Percentiles rank a stretch among this genome's conserved stretches.
Evolutionary conservation across 2,329 filamentous ascomycete species (phyloP).

Genomic region (Ambrosiella beaveri): DNA sequence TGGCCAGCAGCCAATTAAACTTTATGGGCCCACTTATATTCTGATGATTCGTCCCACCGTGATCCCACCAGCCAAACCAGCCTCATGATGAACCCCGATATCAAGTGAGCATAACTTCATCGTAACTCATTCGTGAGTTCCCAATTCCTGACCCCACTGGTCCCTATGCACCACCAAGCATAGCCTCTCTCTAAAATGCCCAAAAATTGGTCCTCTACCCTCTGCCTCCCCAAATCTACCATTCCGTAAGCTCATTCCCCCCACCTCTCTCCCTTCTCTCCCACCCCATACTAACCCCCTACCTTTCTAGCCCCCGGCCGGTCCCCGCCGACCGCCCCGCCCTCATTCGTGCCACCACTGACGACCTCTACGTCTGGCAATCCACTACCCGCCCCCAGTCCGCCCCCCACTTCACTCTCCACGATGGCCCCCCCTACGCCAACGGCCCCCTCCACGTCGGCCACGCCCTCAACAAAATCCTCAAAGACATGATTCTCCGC

Average conservation of each 20-base stretch:
- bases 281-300: background rate
- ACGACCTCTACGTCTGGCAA: constrained; percentile 86
- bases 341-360: constrained; percentile 62
- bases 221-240: constrained; percentile 57
- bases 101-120: too few relatives aligned
- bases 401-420: constrained; percentile 55
- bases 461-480: constrained; percentile 89
- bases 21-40: background rate
- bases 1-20: background rate
- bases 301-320: constrained; percentile 30
- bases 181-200: constrained; percentile 19
- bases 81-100: background rate
- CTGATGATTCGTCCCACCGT: background rate
- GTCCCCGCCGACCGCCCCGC: constrained; percentile 30
- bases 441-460: constrained; percentile 85
- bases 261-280: background rate
- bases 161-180: background rate
- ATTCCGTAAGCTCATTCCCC: constrained; percentile 40
- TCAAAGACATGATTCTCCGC: constrained; percentile 85
- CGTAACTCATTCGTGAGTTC: background rate
- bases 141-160: background rate
- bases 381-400: constrained; percentile 31
- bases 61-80: background rate
- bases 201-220: constrained; percentile 55
- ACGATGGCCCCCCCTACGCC: constrained; percentile 93